Percentiles rank a stretch among this genome's conserved stretches.
Evolutionary conservation across 75 land plant species (phyloP).

Genomic region (Azolla pinnata): DNA sequence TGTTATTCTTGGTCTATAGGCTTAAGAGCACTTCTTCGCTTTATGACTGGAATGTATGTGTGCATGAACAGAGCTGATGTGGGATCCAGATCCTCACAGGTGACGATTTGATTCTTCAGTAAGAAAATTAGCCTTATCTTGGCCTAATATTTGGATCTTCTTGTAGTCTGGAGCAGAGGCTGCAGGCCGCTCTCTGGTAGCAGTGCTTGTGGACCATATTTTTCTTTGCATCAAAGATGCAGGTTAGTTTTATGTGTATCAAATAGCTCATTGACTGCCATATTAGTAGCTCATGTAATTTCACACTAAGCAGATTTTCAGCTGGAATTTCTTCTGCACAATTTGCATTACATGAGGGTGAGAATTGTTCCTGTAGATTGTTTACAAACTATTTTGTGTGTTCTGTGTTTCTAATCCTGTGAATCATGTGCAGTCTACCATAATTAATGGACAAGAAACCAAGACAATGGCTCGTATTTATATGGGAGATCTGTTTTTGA

Average conservation of each 20-base stretch:
- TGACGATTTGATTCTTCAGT: slow-evolving; percentile 13
- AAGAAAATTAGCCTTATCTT: no score
- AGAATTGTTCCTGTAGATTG: not conserved
- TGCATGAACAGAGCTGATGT: slow-evolving; percentile 96
- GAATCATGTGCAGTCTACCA: slow-evolving; percentile 57
- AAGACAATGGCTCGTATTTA: slow-evolving; percentile 48
- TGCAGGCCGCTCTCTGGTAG: slow-evolving; percentile 68
- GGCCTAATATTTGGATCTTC: no score
- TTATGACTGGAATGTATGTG: slow-evolving; percentile 88
- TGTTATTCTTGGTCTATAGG: slow-evolving; percentile 28
- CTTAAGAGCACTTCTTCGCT: slow-evolving; percentile 91
- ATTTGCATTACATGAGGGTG: slow-evolving; percentile 83
- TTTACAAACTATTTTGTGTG: not conserved
- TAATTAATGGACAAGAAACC: slow-evolving; percentile 51
- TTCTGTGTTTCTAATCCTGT: not conserved
- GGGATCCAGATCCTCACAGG: slow-evolving; percentile 56
- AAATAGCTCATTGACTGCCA: not conserved
- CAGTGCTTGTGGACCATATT: slow-evolving; percentile 78
- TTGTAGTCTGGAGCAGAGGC: slow-evolving; percentile 60
- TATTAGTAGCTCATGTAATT: not conserved
- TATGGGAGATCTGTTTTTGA: slow-evolving; percentile 68
- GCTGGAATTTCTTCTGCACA: slow-evolving; percentile 90
- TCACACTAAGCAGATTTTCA: slow-evolving; percentile 53
- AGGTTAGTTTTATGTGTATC: slow-evolving; percentile 35
- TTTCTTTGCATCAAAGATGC: slow-evolving; percentile 90